Percentiles rank a stretch among this genome's conserved stretches.
phyloP scores from a whole-genome alignment of 768 basidiomycete genomes.

The Gymnopilus dilepis region DNA sequence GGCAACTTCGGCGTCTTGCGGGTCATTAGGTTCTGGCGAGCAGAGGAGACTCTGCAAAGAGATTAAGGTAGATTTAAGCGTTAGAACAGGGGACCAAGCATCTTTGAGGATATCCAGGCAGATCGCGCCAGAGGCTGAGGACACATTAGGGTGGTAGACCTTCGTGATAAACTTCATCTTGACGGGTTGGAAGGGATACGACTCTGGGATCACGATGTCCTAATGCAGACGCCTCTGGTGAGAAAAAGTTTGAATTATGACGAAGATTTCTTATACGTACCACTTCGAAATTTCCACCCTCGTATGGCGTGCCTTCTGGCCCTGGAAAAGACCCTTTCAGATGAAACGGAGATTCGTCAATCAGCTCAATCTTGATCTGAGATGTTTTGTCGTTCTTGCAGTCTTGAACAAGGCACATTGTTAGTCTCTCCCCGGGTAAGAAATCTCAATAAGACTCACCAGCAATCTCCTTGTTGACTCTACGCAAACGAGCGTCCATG shows the following conservation, averaged over 20 bases:
- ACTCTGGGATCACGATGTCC: conserved; percentile 94
- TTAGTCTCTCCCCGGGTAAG: conserved; percentile 7
- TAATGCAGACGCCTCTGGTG: conserved; percentile 32
- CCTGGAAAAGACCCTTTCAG: conserved; percentile 91
- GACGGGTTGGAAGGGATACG: conserved; percentile 91
- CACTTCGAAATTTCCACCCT: conserved; percentile 90
- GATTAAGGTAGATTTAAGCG: conserved; percentile 95
- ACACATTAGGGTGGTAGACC: conserved; percentile 95
- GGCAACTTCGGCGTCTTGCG: conserved; percentile 97
- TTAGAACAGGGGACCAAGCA: conserved; percentile 95
- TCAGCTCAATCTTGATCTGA: conserved; percentile 82
- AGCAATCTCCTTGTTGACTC: conserved; percentile 94
- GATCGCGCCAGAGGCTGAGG: conserved; percentile 92
- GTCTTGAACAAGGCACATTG: conserved; percentile 51
- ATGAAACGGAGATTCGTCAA: conserved; percentile 91
- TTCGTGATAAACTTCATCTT: conserved; percentile 99
- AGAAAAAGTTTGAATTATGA: conserved; percentile 1
- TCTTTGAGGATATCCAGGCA: conserved; percentile 90
- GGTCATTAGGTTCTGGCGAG: conserved; percentile 94
- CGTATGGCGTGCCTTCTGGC: conserved; percentile 91
- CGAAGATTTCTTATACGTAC: conserved; percentile 51
- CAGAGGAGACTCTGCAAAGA: conserved; percentile 93
- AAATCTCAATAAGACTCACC: conserved; percentile 49
- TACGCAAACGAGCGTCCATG: conserved; percentile 88
- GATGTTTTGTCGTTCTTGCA: conserved; percentile 96